A percentile compares a stretch with the other conserved stretches of the same genome.
Evolutionary conservation across 352 stramenopile genomes (phyloP).

Genomic region (Phytophthora fragariaefolia): DNA sequence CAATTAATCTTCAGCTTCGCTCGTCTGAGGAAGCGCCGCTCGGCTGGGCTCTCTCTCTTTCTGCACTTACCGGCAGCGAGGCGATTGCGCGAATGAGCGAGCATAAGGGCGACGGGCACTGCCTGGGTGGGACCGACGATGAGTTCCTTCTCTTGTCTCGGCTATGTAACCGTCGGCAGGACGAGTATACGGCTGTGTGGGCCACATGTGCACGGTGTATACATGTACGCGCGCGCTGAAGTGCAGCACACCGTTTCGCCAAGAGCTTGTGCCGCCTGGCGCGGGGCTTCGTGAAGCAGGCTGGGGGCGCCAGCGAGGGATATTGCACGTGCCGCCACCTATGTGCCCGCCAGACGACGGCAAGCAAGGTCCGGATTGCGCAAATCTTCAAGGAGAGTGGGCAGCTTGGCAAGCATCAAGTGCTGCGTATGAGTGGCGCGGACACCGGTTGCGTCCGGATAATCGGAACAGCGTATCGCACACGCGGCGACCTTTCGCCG

Average conservation of each 20-base stretch:
- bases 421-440: not conserved
- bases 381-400: constrained; percentile 36
- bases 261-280: too few relatives aligned
- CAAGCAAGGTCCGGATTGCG: constrained; percentile 15
- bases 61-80: constrained; percentile 23
- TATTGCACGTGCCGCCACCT: not conserved
- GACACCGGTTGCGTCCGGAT: constrained; percentile 17
- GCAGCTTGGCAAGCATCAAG: constrained; percentile 22
- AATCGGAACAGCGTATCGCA: constrained; percentile 3
- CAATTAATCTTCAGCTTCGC: not conserved
- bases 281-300: too few relatives aligned
- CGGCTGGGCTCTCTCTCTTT: not conserved
- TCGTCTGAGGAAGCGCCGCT: constrained; percentile 3
- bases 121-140: constrained; percentile 17
- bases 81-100: constrained; percentile 40
- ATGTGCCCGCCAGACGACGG: constrained; percentile 21
- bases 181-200: constrained; percentile 11
- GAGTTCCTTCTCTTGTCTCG: constrained; percentile 26
- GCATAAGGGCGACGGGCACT: constrained; percentile 12
- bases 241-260: not conserved
- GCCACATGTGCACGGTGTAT: not conserved
- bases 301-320: not conserved
- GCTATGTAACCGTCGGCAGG: constrained; percentile 25
- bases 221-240: too few relatives aligned
- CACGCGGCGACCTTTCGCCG: constrained; percentile 7